These are phyloP conservation scores for Camelina sativa DNA, from an alignment of 345 rosid species.

Conservation along the genomic window DNA sequence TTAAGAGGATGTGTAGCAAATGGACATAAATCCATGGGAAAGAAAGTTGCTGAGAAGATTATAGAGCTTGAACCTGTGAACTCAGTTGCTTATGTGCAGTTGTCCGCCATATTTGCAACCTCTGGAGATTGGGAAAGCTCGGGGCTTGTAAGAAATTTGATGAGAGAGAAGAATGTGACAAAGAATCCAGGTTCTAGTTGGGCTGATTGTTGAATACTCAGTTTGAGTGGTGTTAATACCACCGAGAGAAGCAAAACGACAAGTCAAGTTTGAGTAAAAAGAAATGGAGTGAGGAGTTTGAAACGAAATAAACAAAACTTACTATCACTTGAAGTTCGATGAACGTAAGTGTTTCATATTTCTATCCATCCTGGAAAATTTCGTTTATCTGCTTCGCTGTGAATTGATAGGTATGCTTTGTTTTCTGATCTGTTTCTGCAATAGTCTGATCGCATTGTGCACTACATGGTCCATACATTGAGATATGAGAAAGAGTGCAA, in stretches of 20 bases:
- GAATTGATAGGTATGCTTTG: not conserved
- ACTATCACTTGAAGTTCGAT: too few species aligned
- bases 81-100: constrained; percentile 72
- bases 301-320: too few species aligned
- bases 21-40: constrained; percentile 68
- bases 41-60: constrained; percentile 67
- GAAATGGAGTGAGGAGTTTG: not conserved
- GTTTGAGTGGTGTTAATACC: constrained; percentile 7
- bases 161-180: constrained; percentile 30
- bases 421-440: constrained; percentile 4
- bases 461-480: constrained; percentile 2
- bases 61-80: constrained; percentile 82
- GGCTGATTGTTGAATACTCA: constrained; percentile 31
- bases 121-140: constrained; percentile 86
- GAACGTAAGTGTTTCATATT: too few species aligned
- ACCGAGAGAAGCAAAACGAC: not conserved
- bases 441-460: not conserved
- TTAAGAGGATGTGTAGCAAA: constrained; percentile 77
- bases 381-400: too few species aligned
- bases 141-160: constrained; percentile 47
- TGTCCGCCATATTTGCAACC: constrained; percentile 67
- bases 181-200: constrained; percentile 42
- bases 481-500: not conserved
- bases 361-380: too few species aligned
- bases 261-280: constrained; percentile 1